Evolutionary conservation across 192 early-diverging fungal species (phyloP).

Genomic region (Chytriomyces sp.): DNA sequence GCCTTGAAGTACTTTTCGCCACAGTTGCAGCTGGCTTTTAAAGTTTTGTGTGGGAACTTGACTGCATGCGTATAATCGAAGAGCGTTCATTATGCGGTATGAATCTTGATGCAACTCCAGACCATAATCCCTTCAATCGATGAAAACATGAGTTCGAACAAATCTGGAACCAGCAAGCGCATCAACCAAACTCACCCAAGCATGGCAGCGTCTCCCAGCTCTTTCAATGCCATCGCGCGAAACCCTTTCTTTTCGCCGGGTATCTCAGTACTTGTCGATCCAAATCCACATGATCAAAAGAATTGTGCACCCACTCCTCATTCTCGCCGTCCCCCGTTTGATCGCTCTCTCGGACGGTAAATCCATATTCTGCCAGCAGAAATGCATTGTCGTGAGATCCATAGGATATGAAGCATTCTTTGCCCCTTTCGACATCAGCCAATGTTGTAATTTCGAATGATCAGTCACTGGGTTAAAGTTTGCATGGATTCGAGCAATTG

Average conservation of each 20-base stretch:
- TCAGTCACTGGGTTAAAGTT: constrained; percentile 13
- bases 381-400: constrained; percentile 48
- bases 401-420: constrained; percentile 47
- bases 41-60: not conserved
- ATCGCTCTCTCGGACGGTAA: constrained; percentile 15
- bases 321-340: not conserved
- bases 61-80: constrained; percentile 24
- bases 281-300: constrained; percentile 30
- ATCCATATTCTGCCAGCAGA: constrained; percentile 48
- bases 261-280: constrained; percentile 29
- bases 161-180: no score
- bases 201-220: constrained; percentile 22
- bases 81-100: constrained; percentile 36
- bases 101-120: constrained; percentile 15
- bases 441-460: constrained; percentile 35
- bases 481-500: constrained; percentile 26
- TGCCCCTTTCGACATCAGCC: constrained; percentile 4
- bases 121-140: constrained; percentile 12
- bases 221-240: not conserved
- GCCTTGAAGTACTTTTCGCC: constrained; percentile 18
- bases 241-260: constrained; percentile 27
- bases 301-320: constrained; percentile 20
- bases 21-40: constrained; percentile 5
- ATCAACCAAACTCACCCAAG: not conserved
- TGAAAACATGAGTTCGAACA: no score